phyloP scores from a whole-genome alignment of 202 grass and related monocot genomes.

The Zizania palustris region DNA sequence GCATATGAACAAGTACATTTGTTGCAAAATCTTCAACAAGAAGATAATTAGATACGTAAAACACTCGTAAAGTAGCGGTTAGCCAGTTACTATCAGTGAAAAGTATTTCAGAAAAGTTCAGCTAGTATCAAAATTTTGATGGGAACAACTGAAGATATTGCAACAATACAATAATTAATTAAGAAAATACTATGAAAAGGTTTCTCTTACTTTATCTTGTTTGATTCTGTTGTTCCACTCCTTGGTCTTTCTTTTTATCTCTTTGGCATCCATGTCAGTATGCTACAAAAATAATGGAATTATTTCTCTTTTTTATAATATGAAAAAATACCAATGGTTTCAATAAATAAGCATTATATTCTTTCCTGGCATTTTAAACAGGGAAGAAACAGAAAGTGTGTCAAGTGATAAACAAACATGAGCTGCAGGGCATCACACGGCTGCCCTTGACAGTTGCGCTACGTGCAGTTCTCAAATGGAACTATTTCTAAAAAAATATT shows the following conservation, averaged over 20 bases:
- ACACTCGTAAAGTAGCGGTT: not conserved
- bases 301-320: not conserved
- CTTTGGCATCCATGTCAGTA: conserved; percentile 34
- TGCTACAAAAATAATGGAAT: conserved; percentile 40
- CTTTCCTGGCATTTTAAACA: no score
- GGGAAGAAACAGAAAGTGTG: no score
- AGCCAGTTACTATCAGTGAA: not conserved
- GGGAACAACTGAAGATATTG: not conserved
- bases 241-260: conserved; percentile 57
- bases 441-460: no score
- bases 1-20: conserved; percentile 16
- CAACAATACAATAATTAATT: not conserved
- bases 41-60: not conserved
- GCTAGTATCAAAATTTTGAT: not conserved
- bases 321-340: no score
- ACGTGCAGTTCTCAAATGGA: not conserved
- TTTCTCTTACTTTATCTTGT: conserved; percentile 51
- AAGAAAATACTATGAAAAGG: not conserved
- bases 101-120: conserved; percentile 6
- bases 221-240: conserved; percentile 50
- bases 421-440: no score
- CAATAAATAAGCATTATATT: no score
- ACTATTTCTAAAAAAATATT: conserved; percentile 10
- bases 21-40: not conserved
- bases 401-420: no score